Base-by-base conservation (phyloP, 768 basidiomycete genomes). In the Xanthoconium purpureum region DNA sequence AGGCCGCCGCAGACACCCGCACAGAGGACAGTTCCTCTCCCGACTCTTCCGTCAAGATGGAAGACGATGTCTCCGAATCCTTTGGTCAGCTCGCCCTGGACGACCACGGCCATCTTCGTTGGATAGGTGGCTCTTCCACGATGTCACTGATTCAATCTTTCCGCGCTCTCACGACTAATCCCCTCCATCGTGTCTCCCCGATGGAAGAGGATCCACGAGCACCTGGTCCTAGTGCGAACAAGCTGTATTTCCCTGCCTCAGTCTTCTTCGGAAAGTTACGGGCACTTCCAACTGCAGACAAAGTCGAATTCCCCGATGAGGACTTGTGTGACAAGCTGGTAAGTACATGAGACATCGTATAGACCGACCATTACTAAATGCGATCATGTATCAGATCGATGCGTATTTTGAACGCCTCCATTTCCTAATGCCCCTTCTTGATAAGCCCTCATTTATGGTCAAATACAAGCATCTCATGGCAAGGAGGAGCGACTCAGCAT, bases 71-170 rank as follows among this genome's bases (percentile, higher is more conserved):
- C 63, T 84, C 83, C 66, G 91, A 93, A 69, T 86, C 88, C 15
- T 87, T 94, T 66, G 92, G 91, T 18, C 91, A 93, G 69, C 81
- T 94, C 50, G 90, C 92, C 29, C 78, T 94, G 39, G 91, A 94
- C 64, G 92, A 93, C 68, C 88, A 92, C 61, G 91, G 91, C 33
- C 90, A 92, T 71, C 84, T 90, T 81, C 84, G 91, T 56, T 94
- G 91, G 91, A 93, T 94, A 63, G 91, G 91, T 40, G 89, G 91
- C 50, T 93, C 92, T 6, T 93, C 91, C 15, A 91, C 91, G 20
- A 92, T 94, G 91, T 90, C 91, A 7, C 80, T 94, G 63, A 91
- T 94, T 47, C 91, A 93, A 67, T 91, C 90, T 6, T 93, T 94
- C 77, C 84, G 83, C 58, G 83, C 87, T 44, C 73, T 87, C 59